Evolutionary conservation across 495 filamentous ascomycete genomes (phyloP).

Genomic region (Terfezia claveryi): DNA sequence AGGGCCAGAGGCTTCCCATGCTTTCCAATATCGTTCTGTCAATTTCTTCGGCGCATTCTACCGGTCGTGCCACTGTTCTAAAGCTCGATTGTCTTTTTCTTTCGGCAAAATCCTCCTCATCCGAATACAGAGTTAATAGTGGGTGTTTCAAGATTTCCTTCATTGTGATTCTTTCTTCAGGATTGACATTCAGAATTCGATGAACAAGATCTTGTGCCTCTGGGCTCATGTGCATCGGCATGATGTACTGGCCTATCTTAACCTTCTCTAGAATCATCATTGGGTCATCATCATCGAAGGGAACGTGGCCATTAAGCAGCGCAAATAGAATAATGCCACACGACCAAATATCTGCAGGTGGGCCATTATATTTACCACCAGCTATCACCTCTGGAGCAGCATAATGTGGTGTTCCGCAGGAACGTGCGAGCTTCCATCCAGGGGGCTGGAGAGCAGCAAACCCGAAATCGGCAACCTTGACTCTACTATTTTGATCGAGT

Average conservation of each 20-base stretch:
- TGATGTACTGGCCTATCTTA: slow-evolving; percentile 43
- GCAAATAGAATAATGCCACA: slow-evolving; percentile 79
- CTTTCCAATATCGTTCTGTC: slow-evolving; percentile 63
- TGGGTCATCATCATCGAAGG: slow-evolving; percentile 52
- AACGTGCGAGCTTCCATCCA: slow-evolving; percentile 50
- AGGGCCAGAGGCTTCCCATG: slow-evolving; percentile 60
- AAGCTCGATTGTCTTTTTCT: slow-evolving; percentile 25
- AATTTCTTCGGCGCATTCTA: slow-evolving; percentile 35
- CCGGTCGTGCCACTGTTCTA: slow-evolving; percentile 31
- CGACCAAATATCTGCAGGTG: slow-evolving; percentile 80
- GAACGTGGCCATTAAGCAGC: slow-evolving; percentile 53
- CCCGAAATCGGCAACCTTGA: slow-evolving; percentile 93
- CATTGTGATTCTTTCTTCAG: slow-evolving; percentile 53
- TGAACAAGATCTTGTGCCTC: slow-evolving; percentile 63
- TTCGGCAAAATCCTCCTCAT: background rate
- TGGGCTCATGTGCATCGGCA: slow-evolving; percentile 41
- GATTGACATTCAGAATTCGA: slow-evolving; percentile 50
- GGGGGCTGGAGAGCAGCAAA: slow-evolving; percentile 85
- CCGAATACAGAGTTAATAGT: slow-evolving; percentile 47
- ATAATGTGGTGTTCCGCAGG: slow-evolving; percentile 92
- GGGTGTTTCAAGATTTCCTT: slow-evolving; percentile 64
- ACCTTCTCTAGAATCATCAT: slow-evolving; percentile 40
- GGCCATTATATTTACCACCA: slow-evolving; percentile 50
- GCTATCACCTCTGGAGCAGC: slow-evolving; percentile 77
- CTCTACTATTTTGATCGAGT: slow-evolving; percentile 41